These are phyloP conservation scores for Wickerhamiella allomyrinae DNA, from an alignment of 805 yeast genomes.

Conservation along the genomic window DNA sequence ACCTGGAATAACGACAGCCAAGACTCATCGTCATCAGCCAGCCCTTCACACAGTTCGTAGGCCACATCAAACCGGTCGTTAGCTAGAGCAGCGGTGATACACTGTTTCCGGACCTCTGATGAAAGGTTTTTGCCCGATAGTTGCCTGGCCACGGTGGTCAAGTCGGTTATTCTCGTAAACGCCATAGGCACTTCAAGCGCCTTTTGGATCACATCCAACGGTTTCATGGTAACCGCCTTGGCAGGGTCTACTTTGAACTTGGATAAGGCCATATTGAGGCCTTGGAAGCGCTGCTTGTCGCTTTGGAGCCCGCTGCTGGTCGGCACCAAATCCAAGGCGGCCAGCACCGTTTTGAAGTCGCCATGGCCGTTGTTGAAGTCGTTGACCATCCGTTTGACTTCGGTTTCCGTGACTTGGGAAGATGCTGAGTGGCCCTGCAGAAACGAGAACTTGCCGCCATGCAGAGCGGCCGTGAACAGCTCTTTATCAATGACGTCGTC, in stretches of 20 bases:
- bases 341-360: conserved; percentile 3
- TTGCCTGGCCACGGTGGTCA: background rate
- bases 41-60: conserved; percentile 23
- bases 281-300: background rate
- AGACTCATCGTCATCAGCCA: conserved; percentile 22
- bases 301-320: conserved; percentile 2
- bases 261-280: conserved; percentile 2
- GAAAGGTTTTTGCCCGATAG: background rate
- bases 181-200: conserved; percentile 2
- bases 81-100: conserved; percentile 54
- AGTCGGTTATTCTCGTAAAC: background rate
- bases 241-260: background rate
- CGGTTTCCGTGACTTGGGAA: background rate
- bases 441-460: conserved; percentile 8
- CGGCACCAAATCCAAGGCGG: conserved; percentile 8
- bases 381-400: conserved; percentile 5
- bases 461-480: conserved; percentile 5
- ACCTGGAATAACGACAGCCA: conserved; percentile 72
- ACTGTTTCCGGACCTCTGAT: conserved; percentile 18
- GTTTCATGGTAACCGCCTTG: background rate
- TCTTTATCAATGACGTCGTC: conserved; percentile 2
- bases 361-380: conserved; percentile 2
- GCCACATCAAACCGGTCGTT: conserved; percentile 52
- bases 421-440: conserved; percentile 2
- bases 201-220: conserved; percentile 5